phyloP scores from a whole-genome alignment of 2,329 filamentous ascomycete genomes.

The Cytospora paraplurivora region DNA sequence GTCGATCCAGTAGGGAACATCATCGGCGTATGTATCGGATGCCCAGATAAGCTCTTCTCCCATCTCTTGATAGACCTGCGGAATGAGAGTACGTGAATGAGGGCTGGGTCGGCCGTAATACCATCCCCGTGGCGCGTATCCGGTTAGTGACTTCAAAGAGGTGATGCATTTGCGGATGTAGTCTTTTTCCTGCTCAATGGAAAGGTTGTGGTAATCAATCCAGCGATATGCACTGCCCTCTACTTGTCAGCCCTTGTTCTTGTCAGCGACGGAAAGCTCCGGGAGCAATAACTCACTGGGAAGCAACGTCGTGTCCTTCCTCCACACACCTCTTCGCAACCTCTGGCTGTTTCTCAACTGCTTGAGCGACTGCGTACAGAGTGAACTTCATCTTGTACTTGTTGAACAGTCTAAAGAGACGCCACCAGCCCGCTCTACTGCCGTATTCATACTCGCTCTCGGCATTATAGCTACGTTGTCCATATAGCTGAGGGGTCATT shows the following conservation, averaged over 20 bases:
- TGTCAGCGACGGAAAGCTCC: neutral
- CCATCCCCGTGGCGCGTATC: slow-evolving; percentile 50
- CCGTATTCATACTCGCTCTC: slow-evolving; percentile 57
- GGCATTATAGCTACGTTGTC: slow-evolving; percentile 48
- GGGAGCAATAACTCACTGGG: slow-evolving; percentile 36
- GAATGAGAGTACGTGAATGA: slow-evolving; percentile 48
- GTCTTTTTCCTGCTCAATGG: slow-evolving; percentile 49
- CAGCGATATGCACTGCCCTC: slow-evolving; percentile 46
- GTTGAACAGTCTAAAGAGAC: slow-evolving; percentile 52
- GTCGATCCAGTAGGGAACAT: slow-evolving; percentile 58
- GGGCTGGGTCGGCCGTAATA: slow-evolving; percentile 52
- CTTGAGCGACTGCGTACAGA: slow-evolving; percentile 52
- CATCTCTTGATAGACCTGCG: slow-evolving; percentile 54
- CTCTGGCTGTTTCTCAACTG: slow-evolving; percentile 50
- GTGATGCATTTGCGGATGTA: slow-evolving; percentile 48
- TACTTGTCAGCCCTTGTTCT: slow-evolving; percentile 3
- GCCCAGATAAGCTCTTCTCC: slow-evolving; percentile 52
- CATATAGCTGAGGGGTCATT: slow-evolving; percentile 39
- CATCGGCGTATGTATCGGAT: slow-evolving; percentile 55
- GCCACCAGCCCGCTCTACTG: slow-evolving; percentile 51
- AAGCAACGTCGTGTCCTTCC: slow-evolving; percentile 53
- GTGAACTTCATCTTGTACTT: slow-evolving; percentile 52
- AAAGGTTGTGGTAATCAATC: slow-evolving; percentile 52
- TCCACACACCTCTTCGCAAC: slow-evolving; percentile 51
- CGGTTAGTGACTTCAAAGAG: slow-evolving; percentile 45